Percentiles rank a stretch among this genome's conserved stretches.
Conservation (phyloP, 495 filamentous ascomycete genomes). For the Diplogelasinospora grovesii region DNA sequence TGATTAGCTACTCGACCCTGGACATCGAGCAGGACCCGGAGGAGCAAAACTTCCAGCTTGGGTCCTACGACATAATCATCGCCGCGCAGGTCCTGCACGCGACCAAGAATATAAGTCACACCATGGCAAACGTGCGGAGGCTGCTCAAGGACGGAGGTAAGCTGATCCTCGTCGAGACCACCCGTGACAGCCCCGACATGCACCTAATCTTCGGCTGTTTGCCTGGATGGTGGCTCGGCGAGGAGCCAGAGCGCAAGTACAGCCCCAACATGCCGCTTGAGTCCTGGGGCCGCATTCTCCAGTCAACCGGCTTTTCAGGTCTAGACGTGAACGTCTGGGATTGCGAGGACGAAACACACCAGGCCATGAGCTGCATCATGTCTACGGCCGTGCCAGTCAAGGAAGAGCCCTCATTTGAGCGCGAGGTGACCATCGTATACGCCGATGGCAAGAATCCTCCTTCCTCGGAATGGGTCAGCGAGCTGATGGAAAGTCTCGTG, state of each 20-base stretch:
- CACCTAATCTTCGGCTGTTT: conserved; percentile 23
- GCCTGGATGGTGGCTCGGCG: conserved; percentile 45
- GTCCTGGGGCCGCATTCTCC: conserved; percentile 35
- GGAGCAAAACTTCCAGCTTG: conserved; percentile 35
- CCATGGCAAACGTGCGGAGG: conserved; percentile 33
- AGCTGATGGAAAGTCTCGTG: neutral
- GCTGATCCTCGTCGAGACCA: conserved; percentile 27
- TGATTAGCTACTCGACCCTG: conserved; percentile 37
- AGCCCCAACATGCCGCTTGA: conserved; percentile 26
- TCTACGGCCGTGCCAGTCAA: neutral
- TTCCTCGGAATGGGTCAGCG: neutral
- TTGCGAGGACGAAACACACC: neutral
- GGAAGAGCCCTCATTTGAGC: neutral
- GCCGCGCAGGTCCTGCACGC: conserved; percentile 42
- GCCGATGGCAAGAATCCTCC: too few species aligned
- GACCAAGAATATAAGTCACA: conserved; percentile 30
- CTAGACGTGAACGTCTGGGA: neutral
- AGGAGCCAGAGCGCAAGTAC: conserved; percentile 26
- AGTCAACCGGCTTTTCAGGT: conserved; percentile 36
- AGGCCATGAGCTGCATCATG: neutral
- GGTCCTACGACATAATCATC: conserved; percentile 45
- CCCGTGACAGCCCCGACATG: neutral
- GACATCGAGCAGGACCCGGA: conserved; percentile 36
- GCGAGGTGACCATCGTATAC: too few species aligned
- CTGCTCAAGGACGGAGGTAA: conserved; percentile 44